Conservation (phyloP, 306 rosid genomes). For the Leucaena leucocephala region DNA sequence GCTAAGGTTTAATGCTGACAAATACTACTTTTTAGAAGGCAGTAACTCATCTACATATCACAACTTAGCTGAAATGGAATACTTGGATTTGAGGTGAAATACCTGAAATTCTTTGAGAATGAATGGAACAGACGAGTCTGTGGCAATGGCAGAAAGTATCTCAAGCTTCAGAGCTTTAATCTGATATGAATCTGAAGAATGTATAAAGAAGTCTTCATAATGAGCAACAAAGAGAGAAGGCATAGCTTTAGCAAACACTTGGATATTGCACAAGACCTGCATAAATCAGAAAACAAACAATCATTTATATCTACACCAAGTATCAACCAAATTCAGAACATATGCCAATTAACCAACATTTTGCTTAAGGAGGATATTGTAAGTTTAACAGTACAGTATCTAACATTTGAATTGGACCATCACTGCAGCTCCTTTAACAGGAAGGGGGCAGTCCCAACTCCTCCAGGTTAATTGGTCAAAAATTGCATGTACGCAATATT, state of each 20-base stretch:
- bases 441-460: background rate
- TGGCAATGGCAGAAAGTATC: slow-evolving; percentile 75
- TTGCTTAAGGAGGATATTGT: slow-evolving; percentile 12
- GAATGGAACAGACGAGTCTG: slow-evolving; percentile 61
- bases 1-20: slow-evolving; percentile 8
- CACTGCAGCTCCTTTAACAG: background rate
- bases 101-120: slow-evolving; percentile 93
- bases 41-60: slow-evolving; percentile 20
- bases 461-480: background rate
- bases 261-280: slow-evolving; percentile 90
- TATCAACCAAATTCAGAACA: slow-evolving; percentile 28
- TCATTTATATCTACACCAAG: slow-evolving; percentile 25
- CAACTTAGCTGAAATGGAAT: slow-evolving; percentile 9
- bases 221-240: slow-evolving; percentile 81
- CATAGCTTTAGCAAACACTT: slow-evolving; percentile 93
- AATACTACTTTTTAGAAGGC: slow-evolving; percentile 14
- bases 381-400: slow-evolving; percentile 15
- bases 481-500: background rate
- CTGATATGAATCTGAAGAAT: slow-evolving; percentile 86
- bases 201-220: slow-evolving; percentile 79
- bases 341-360: slow-evolving; percentile 26
- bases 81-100: slow-evolving; percentile 30
- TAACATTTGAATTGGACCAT: slow-evolving; percentile 29
- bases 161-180: slow-evolving; percentile 87
- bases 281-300: slow-evolving; percentile 43